These are phyloP conservation scores for Stereum hirsutum DNA, from an alignment of 1,284 basidiomycete species.

Conservation along the genomic window DNA sequence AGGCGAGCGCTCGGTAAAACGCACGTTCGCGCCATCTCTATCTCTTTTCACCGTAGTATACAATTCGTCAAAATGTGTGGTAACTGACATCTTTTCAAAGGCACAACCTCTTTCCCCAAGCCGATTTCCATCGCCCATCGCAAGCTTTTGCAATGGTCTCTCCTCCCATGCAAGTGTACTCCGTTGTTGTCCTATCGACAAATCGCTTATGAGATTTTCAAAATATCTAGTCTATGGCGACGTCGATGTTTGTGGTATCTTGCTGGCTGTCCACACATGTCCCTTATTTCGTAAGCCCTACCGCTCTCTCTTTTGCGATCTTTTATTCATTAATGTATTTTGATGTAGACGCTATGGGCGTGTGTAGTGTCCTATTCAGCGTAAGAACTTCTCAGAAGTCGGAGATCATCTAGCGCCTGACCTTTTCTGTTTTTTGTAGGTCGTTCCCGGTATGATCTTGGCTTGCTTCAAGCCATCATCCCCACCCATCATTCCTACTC, in stretches of 20 bases:
- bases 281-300: slow-evolving; percentile 1
- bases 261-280: background rate
- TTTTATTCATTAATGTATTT: background rate
- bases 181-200: background rate
- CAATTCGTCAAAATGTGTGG: no score
- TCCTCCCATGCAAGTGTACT: background rate
- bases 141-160: background rate
- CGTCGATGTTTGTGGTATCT: background rate
- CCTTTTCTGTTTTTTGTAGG: background rate
- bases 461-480: slow-evolving; percentile 2
- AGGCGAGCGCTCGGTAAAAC: background rate
- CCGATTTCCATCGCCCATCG: background rate
- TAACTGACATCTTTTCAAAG: background rate
- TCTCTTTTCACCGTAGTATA: background rate
- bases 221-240: background rate
- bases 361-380: background rate
- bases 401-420: background rate
- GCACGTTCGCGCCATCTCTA: background rate
- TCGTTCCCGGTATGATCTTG: background rate
- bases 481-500: slow-evolving; percentile 16
- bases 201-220: background rate
- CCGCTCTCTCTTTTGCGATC: background rate
- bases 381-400: background rate
- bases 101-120: slow-evolving; percentile 2
- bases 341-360: background rate